These are phyloP conservation scores for Pterulicium gracile DNA, from an alignment of 1,284 basidiomycete species.

Conservation along the genomic window DNA sequence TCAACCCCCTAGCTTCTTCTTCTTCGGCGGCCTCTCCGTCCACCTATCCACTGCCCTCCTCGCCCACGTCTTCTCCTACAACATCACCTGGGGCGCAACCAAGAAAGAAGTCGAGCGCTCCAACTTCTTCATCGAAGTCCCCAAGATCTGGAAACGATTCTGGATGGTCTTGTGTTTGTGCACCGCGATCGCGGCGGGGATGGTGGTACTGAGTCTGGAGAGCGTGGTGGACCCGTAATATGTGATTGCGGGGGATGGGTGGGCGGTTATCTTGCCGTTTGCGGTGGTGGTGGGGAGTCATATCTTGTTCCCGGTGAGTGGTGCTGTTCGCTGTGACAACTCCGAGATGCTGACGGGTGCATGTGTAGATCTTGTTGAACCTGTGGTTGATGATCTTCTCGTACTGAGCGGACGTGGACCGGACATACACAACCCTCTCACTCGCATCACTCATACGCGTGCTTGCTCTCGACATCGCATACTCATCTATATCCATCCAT, in stretches of 20 bases:
- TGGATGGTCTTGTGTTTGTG: slow-evolving; percentile 39
- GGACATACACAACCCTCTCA: too few species aligned
- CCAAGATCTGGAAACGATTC: slow-evolving; percentile 30
- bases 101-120: slow-evolving; percentile 30
- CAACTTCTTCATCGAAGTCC: slow-evolving; percentile 40
- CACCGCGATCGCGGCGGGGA: slow-evolving; percentile 31
- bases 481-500: too few species aligned
- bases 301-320: slow-evolving; percentile 54
- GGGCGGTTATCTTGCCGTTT: slow-evolving; percentile 64
- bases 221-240: slow-evolving; percentile 48
- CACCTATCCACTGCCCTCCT: slow-evolving; percentile 28
- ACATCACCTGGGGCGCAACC: slow-evolving; percentile 32
- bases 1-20: slow-evolving; percentile 27
- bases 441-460: too few species aligned
- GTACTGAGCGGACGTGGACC: slow-evolving; percentile 26
- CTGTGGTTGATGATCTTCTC: slow-evolving; percentile 51
- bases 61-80: slow-evolving; percentile 31
- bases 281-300: slow-evolving; percentile 54
- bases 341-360: slow-evolving; percentile 8
- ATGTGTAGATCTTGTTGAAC: slow-evolving; percentile 57
- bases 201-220: slow-evolving; percentile 38
- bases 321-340: slow-evolving; percentile 2
- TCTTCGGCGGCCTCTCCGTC: slow-evolving; percentile 30
- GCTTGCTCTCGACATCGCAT: too few species aligned
- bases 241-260: slow-evolving; percentile 46